Percentiles rank a stretch among this genome's conserved stretches.
These are phyloP conservation scores for Aphanocladium album DNA, from an alignment of 2,329 filamentous ascomycete genomes.

Conservation along the genomic window DNA sequence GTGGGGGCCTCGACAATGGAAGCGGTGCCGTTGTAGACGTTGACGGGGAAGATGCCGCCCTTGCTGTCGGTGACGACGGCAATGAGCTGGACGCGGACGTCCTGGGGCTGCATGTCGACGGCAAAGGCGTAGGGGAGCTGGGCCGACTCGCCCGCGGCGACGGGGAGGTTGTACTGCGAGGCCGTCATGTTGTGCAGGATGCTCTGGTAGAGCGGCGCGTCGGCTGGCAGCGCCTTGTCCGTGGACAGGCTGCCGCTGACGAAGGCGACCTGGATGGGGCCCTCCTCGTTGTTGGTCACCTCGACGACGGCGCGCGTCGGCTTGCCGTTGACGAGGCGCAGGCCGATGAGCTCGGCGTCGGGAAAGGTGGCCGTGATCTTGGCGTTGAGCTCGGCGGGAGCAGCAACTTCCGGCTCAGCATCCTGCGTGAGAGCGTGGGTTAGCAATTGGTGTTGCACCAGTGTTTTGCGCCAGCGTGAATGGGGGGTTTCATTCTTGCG, in stretches of 20 bases:
- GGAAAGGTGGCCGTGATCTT: constrained; percentile 59
- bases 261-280: constrained; percentile 68
- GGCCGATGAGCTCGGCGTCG: constrained; percentile 79
- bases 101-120: constrained; percentile 89
- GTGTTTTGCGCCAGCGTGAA: background rate
- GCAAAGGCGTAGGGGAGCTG: constrained; percentile 77
- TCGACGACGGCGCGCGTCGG: constrained; percentile 78
- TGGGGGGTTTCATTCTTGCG: background rate
- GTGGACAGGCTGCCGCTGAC: constrained; percentile 68
- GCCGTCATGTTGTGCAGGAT: constrained; percentile 83
- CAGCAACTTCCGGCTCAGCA: constrained; percentile 17
- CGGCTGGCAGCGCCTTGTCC: constrained; percentile 47
- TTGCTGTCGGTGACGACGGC: constrained; percentile 66
- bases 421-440: constrained; percentile 19
- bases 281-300: constrained; percentile 77
- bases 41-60: constrained; percentile 68
- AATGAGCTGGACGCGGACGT: constrained; percentile 71
- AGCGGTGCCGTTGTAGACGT: constrained; percentile 76
- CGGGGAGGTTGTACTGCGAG: constrained; percentile 65
- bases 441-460: constrained; percentile 8
- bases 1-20: constrained; percentile 85
- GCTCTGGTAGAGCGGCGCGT: constrained; percentile 39
- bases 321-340: constrained; percentile 91
- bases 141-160: constrained; percentile 71
- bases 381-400: constrained; percentile 47